Conservation (phyloP, 345 rosid genomes). For the Trapa bicornis region DNA sequence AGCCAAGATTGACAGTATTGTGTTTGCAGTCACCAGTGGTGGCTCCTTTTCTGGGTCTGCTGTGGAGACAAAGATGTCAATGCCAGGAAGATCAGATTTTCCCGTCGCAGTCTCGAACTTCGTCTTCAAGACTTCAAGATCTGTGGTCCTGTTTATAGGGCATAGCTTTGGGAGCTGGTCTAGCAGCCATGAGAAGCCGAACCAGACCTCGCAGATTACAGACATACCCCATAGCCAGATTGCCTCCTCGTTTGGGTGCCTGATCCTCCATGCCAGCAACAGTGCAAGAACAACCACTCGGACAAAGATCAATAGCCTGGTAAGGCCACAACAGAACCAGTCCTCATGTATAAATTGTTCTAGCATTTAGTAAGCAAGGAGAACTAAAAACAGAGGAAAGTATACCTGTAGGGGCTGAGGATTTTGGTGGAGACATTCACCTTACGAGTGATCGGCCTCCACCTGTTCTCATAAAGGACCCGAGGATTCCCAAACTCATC, state of each 20-base stretch:
- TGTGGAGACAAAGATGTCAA: conserved; percentile 17
- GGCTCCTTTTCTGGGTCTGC: conserved; percentile 22
- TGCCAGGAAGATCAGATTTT: conserved; percentile 21
- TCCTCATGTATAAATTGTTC: not conserved
- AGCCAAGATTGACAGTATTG: conserved; percentile 18
- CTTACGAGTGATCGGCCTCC: conserved; percentile 25
- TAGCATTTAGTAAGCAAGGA: not conserved
- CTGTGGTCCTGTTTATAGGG: conserved; percentile 15
- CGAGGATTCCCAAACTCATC: conserved; percentile 11
- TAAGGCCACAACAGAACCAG: not conserved
- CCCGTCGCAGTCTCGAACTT: conserved; percentile 20
- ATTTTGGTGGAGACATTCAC: conserved; percentile 12
- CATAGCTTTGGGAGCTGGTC: conserved; percentile 21
- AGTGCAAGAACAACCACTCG: conserved; percentile 15
- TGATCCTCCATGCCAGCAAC: conserved; percentile 19
- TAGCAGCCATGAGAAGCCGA: conserved; percentile 20
- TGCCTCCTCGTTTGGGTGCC: conserved; percentile 20
- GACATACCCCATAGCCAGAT: conserved; percentile 29
- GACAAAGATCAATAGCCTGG: conserved; percentile 19
- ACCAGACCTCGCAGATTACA: conserved; percentile 21
- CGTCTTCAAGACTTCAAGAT: conserved; percentile 15
- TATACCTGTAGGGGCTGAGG: conserved; percentile 18
- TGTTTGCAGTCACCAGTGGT: conserved; percentile 16
- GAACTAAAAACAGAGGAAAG: not conserved
- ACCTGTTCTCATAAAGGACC: conserved; percentile 13